Conservation (phyloP, 306 rosid species). For the Spatholobus suberectus region DNA sequence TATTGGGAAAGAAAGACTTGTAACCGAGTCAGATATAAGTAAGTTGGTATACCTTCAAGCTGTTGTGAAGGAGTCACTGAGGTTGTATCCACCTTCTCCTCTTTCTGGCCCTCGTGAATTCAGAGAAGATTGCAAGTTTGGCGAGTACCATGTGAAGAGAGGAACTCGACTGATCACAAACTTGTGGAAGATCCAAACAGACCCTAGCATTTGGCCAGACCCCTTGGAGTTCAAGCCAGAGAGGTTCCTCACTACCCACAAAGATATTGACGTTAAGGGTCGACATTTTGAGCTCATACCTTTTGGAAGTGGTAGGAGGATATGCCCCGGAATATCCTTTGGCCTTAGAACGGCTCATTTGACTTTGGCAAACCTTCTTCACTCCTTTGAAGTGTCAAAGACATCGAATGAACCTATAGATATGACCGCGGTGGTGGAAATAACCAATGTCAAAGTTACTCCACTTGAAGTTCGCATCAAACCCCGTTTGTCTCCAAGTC, state of each 20-base stretch:
- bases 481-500: conserved; percentile 14
- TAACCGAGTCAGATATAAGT: conserved; percentile 16
- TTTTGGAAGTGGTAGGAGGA: conserved; percentile 40
- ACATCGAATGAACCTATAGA: conserved; percentile 6
- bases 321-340: neutral
- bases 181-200: conserved; percentile 42
- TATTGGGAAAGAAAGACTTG: conserved; percentile 13
- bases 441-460: conserved; percentile 28
- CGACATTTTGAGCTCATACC: conserved; percentile 12
- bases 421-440: conserved; percentile 16
- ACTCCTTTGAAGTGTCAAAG: neutral
- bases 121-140: conserved; percentile 15
- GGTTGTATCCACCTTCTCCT: conserved; percentile 34
- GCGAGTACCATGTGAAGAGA: conserved; percentile 16
- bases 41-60: conserved; percentile 38
- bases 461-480: conserved; percentile 39
- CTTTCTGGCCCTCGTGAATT: conserved; percentile 22
- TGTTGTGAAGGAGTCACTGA: conserved; percentile 24
- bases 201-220: conserved; percentile 31
- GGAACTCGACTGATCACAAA: conserved; percentile 33
- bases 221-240: conserved; percentile 38
- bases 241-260: conserved; percentile 37
- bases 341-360: neutral
- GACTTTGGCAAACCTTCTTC: conserved; percentile 30
- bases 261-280: conserved; percentile 31